Conservation (phyloP, 2,329 filamentous ascomycete species). For the Onygenales sp. region DNA sequence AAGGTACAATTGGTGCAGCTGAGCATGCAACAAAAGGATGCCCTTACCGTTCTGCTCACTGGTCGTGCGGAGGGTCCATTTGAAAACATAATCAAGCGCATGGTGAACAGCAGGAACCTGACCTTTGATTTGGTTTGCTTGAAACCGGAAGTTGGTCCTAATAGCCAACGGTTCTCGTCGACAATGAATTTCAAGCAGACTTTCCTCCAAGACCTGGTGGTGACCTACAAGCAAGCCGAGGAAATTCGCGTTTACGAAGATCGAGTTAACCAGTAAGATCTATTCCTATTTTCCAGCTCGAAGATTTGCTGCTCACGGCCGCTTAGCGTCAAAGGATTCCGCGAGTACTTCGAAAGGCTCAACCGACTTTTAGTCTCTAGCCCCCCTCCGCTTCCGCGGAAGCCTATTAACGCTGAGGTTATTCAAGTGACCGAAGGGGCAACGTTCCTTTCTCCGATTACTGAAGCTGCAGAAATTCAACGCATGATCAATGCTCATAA, state of each 20-base stretch:
- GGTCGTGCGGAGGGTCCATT: constrained; percentile 74
- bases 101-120: constrained; percentile 65
- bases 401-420: constrained; percentile 66
- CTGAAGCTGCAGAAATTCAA: constrained; percentile 76
- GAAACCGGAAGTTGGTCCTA: constrained; percentile 75
- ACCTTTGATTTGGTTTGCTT: constrained; percentile 82
- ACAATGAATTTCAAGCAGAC: constrained; percentile 92
- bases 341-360: constrained; percentile 71
- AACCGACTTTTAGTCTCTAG: constrained; percentile 51
- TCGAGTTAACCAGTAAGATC: constrained; percentile 46
- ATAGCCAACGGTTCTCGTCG: constrained; percentile 64
- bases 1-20: constrained; percentile 63
- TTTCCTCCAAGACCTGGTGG: constrained; percentile 69
- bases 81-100: constrained; percentile 68
- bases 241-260: constrained; percentile 67
- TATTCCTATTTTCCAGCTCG: neutral
- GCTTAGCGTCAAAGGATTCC: constrained; percentile 63
- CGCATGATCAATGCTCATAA: constrained; percentile 88
- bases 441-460: constrained; percentile 64
- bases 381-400: constrained; percentile 41
- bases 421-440: constrained; percentile 73
- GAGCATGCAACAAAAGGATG: constrained; percentile 74
- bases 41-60: constrained; percentile 76
- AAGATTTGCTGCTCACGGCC: constrained; percentile 9
- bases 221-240: constrained; percentile 74